These are phyloP conservation scores for Solanum okadae DNA, from an alignment of 257 asterid species.

Conservation along the genomic window DNA sequence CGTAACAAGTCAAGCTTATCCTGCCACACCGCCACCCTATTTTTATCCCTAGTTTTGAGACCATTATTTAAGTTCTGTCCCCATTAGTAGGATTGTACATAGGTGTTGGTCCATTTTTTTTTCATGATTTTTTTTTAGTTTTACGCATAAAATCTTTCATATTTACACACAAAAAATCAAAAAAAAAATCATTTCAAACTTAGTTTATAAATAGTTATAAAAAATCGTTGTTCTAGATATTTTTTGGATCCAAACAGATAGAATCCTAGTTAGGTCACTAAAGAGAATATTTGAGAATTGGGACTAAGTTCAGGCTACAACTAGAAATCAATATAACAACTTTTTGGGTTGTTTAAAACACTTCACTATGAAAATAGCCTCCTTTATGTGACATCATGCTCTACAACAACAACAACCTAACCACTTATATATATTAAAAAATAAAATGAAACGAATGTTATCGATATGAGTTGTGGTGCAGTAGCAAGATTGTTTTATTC, in stretches of 20 bases:
- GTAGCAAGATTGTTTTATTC: rapidly evolving
- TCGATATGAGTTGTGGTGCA: too few species aligned
- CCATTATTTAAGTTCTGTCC: neutral
- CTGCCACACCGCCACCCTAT: neutral
- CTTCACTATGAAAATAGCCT: neutral
- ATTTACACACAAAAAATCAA: neutral
- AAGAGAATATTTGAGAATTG: neutral
- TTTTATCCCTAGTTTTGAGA: too few species aligned
- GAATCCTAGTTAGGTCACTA: too few species aligned
- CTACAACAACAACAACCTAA: neutral
- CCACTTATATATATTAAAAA: neutral
- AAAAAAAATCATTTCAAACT: too few species aligned
- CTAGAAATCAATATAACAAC: neutral
- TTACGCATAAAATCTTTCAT: neutral
- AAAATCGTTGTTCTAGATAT: neutral
- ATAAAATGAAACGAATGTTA: too few species aligned
- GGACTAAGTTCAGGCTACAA: neutral
- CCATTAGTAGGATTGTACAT: neutral
- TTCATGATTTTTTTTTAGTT: too few species aligned
- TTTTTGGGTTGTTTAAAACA: neutral
- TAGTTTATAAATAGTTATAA: too few species aligned
- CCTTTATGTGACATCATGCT: neutral
- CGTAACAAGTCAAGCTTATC: neutral
- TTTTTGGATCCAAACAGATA: neutral
- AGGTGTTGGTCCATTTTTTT: neutral